Conservation (phyloP, 2,329 filamentous ascomycete species). For the Penicillium olsonii region DNA sequence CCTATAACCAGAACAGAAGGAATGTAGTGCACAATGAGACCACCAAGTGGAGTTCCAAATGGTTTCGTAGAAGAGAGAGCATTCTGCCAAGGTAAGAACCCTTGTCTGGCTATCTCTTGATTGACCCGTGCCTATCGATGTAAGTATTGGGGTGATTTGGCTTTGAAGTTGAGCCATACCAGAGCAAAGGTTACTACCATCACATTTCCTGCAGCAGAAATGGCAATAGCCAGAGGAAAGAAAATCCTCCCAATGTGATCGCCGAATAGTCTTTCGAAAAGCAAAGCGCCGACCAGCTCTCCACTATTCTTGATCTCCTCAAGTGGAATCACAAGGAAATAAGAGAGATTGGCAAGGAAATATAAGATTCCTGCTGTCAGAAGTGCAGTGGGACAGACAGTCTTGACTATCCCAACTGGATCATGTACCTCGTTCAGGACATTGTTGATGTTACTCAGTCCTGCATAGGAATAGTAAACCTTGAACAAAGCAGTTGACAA, state of each 20-base stretch:
- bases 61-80: conserved; percentile 65
- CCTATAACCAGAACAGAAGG: conserved; percentile 68
- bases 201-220: conserved; percentile 70
- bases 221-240: conserved; percentile 64
- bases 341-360: conserved; percentile 65
- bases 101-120: conserved; percentile 71
- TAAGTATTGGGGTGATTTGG: conserved; percentile 7
- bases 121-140: conserved; percentile 63
- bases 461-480: conserved; percentile 69
- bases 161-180: conserved; percentile 46
- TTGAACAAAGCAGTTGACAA: conserved; percentile 65
- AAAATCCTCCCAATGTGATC: conserved; percentile 57
- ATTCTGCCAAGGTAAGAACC: conserved; percentile 66
- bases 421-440: conserved; percentile 72
- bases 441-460: conserved; percentile 67
- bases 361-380: conserved; percentile 65
- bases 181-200: conserved; percentile 71
- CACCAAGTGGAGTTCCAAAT: conserved; percentile 67
- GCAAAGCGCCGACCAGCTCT: conserved; percentile 67
- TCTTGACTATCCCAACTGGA: conserved; percentile 65
- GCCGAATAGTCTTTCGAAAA: conserved; percentile 67
- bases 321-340: conserved; percentile 66
- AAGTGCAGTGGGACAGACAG: conserved; percentile 62
- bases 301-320: conserved; percentile 67
- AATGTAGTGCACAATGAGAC: conserved; percentile 68